phyloP scores from a whole-genome alignment of 306 rosid genomes.

The Prunus padus region DNA sequence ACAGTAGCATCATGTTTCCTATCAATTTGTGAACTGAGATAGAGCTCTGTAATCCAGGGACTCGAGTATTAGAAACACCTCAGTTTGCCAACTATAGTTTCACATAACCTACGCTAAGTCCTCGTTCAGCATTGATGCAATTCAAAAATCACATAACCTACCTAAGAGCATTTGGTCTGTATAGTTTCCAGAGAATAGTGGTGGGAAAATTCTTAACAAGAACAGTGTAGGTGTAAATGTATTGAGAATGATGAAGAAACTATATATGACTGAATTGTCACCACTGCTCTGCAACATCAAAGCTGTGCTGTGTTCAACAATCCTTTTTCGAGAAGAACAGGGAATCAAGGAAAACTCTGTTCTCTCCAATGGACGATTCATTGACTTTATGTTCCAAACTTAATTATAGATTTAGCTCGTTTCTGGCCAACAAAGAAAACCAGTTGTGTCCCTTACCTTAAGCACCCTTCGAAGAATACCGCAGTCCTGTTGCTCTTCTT shows the following conservation, averaged over 20 bases:
- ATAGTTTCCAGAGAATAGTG: background rate
- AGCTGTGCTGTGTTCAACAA: background rate
- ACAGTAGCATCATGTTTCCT: background rate
- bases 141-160: background rate
- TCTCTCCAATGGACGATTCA: background rate
- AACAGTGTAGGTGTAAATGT: background rate
- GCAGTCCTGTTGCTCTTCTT: constrained; percentile 80
- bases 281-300: background rate
- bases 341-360: background rate
- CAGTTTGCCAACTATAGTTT: background rate
- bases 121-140: background rate
- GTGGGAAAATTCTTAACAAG: background rate
- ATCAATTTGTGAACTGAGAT: background rate
- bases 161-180: background rate
- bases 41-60: background rate
- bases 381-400: background rate
- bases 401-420: background rate
- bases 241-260: background rate
- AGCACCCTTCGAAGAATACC: constrained; percentile 88
- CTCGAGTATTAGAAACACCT: background rate
- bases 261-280: background rate
- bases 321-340: background rate
- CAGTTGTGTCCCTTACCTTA: constrained; percentile 53
- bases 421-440: background rate
- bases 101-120: background rate